Evolutionary conservation across 2,329 filamentous ascomycete species (phyloP).

Genomic region (Aureobasidium sp.): DNA sequence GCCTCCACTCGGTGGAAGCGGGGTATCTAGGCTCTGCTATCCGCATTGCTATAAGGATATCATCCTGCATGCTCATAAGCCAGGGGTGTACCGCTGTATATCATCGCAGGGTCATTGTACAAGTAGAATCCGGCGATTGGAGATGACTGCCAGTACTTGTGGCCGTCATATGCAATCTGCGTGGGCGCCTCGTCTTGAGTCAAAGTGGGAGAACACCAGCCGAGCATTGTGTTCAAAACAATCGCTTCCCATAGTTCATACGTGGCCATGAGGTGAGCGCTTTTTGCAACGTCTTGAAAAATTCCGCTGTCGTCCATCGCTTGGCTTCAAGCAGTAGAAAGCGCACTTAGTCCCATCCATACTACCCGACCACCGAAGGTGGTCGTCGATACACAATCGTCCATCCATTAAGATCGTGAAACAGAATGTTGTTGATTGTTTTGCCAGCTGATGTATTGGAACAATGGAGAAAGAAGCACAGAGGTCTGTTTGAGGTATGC

Average conservation of each 20-base stretch:
- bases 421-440: no score
- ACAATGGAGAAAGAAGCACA: no score
- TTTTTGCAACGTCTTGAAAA: not conserved
- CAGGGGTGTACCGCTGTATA: not conserved
- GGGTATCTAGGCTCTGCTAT: not conserved
- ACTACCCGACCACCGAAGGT: not conserved
- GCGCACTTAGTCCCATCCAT: not conserved
- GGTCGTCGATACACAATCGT: not conserved
- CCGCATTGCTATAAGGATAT: not conserved
- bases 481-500: no score
- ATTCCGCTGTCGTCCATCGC: not conserved
- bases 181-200: no score
- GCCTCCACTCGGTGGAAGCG: not conserved
- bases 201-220: no score
- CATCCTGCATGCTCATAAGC: slow-evolving; percentile 1
- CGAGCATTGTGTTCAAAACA: no score
- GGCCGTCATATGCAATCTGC: no score
- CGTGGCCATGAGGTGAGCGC: not conserved
- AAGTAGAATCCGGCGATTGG: no score
- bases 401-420: not conserved
- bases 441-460: no score
- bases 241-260: no score
- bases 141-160: no score
- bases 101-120: no score
- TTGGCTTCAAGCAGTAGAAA: not conserved